phyloP scores from a whole-genome alignment of 371 early-diverging fungal species.

The Mucor sp. region DNA sequence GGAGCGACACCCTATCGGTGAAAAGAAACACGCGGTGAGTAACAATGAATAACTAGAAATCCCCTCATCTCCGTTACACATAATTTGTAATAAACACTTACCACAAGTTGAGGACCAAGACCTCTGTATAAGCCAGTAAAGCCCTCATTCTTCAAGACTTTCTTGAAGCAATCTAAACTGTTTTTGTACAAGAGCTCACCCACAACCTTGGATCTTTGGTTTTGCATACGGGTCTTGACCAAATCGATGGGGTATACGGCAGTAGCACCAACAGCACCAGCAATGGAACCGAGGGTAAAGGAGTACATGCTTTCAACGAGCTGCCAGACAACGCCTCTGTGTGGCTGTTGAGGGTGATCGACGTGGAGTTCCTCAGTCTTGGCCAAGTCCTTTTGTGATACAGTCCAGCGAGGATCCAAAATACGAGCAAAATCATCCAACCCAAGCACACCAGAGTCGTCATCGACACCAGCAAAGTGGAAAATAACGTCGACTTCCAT shows the following conservation, averaged over 20 bases:
- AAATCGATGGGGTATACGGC: constrained; percentile 97
- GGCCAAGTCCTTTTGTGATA: constrained; percentile 19
- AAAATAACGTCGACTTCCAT: constrained; percentile 86
- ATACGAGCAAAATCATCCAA: constrained; percentile 66
- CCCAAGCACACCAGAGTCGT: constrained; percentile 55
- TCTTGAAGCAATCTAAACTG: constrained; percentile 92
- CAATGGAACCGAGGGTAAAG: constrained; percentile 89
- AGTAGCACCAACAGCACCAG: constrained; percentile 96
- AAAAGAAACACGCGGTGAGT: constrained; percentile 5
- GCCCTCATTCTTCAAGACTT: constrained; percentile 94
- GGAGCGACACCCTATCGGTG: constrained; percentile 84
- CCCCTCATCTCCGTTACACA: constrained; percentile 3
- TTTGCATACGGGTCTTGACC: constrained; percentile 98
- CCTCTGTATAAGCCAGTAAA: constrained; percentile 91
- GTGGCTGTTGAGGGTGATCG: constrained; percentile 14
- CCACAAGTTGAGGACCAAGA: constrained; percentile 95
- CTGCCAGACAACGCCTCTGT: constrained; percentile 40
- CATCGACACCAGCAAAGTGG: constrained; percentile 74
- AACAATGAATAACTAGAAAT: constrained; percentile 12
- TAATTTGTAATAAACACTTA: constrained; percentile 40
- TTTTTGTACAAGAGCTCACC: constrained; percentile 94
- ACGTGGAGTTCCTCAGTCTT: constrained; percentile 4
- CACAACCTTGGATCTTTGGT: constrained; percentile 91
- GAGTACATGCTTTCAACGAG: constrained; percentile 57
- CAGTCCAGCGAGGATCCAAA: constrained; percentile 67